phyloP scores from a whole-genome alignment of 2,329 filamentous ascomycete species.

The Paraconiothyrium brasiliense region DNA sequence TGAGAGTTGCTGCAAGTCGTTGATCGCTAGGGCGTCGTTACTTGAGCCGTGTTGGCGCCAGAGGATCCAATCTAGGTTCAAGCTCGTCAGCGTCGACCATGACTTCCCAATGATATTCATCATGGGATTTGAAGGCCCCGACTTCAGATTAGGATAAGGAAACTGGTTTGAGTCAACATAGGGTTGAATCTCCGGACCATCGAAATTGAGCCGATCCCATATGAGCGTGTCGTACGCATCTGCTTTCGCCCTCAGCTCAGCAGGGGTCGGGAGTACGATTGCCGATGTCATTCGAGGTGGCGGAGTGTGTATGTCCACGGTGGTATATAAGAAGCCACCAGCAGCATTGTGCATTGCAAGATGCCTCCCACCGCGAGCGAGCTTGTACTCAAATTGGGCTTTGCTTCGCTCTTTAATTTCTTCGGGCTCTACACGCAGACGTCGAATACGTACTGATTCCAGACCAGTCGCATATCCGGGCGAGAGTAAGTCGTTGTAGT shows the following conservation, averaged over 20 bases:
- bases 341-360: slow-evolving; percentile 37
- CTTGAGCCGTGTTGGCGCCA: slow-evolving; percentile 36
- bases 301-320: slow-evolving; percentile 32
- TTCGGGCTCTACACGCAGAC: slow-evolving; percentile 45
- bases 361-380: slow-evolving; percentile 40
- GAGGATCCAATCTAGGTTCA: slow-evolving; percentile 48
- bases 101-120: slow-evolving; percentile 33
- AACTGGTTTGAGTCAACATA: slow-evolving; percentile 30
- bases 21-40: slow-evolving; percentile 21
- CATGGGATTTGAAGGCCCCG: slow-evolving; percentile 18
- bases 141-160: slow-evolving; percentile 7
- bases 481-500: slow-evolving; percentile 27
- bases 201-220: slow-evolving; percentile 32
- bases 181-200: slow-evolving; percentile 27
- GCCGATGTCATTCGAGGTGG: slow-evolving; percentile 17
- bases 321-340: slow-evolving; percentile 43
- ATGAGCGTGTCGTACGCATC: slow-evolving; percentile 36
- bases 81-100: slow-evolving; percentile 39
- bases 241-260: slow-evolving; percentile 29
- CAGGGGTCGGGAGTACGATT: slow-evolving; percentile 14
- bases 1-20: slow-evolving; percentile 40
- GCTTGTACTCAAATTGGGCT: slow-evolving; percentile 36
- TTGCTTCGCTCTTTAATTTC: slow-evolving; percentile 18
- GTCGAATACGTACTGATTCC: slow-evolving; percentile 54
- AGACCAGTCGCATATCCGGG: slow-evolving; percentile 43